These are phyloP conservation scores for Debaryomyces udenii DNA, from an alignment of 1,139 yeast species.

Conservation along the genomic window DNA sequence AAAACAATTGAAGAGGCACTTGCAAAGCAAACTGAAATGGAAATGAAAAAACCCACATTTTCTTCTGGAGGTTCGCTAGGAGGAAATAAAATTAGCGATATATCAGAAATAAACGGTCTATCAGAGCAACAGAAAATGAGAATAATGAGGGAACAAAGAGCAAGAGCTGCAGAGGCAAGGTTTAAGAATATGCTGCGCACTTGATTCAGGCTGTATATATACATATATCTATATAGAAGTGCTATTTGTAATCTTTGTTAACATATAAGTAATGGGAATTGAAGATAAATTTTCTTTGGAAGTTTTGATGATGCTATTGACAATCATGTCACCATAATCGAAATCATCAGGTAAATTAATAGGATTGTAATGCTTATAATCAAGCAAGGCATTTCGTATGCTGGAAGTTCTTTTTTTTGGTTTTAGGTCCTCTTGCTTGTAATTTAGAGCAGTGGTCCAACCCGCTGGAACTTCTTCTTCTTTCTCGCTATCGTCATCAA, in stretches of 20 bases:
- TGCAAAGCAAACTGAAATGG: constrained; percentile 42
- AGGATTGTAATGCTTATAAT: constrained; percentile 66
- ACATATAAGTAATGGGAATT: constrained; percentile 16
- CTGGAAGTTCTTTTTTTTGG: constrained; percentile 35
- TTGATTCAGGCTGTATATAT: constrained; percentile 5
- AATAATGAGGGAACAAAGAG: constrained; percentile 90
- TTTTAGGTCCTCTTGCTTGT: constrained; percentile 37
- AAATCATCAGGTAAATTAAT: constrained; percentile 10
- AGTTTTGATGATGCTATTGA: constrained; percentile 9
- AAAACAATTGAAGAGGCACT: constrained; percentile 43
- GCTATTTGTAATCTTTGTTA: constrained; percentile 17
- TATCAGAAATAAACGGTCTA: constrained; percentile 37
- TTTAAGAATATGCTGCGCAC: constrained; percentile 30
- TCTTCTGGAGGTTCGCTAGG: constrained; percentile 34
- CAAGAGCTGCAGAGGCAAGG: constrained; percentile 96
- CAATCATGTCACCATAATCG: constrained; percentile 13
- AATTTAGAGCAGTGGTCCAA: constrained; percentile 59
- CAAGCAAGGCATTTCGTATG: constrained; percentile 60
- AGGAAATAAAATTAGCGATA: constrained; percentile 19
- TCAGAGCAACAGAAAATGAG: constrained; percentile 71
- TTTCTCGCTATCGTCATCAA: constrained; percentile 20
- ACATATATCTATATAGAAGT: constrained; percentile 4
- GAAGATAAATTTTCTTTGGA: constrained; percentile 7
- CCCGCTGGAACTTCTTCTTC: constrained; percentile 18
- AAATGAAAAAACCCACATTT: constrained; percentile 37